A percentile compares a stretch with the other conserved stretches of the same genome.
Conservation (phyloP, 2,329 filamentous ascomycete genomes). For the Fusarium compactum region DNA sequence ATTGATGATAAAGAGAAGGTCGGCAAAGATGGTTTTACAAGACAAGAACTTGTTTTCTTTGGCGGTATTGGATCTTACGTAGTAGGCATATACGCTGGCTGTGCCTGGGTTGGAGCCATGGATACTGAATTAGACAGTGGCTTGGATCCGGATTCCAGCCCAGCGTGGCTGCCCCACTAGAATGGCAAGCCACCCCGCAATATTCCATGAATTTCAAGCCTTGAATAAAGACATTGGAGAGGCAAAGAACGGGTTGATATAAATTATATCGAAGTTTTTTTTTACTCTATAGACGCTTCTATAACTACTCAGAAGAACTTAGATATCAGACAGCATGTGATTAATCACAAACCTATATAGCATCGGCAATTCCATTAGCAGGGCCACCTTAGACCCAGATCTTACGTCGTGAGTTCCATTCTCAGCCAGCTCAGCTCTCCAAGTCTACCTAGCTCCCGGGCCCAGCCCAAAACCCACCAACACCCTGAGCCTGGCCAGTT, state of each 20-base stretch:
- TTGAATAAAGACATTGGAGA: background rate
- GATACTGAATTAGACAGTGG: constrained; percentile 2
- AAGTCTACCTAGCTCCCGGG: constrained; percentile 17
- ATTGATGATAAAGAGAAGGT: background rate
- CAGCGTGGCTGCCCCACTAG: constrained; percentile 35
- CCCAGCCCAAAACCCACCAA: constrained; percentile 31
- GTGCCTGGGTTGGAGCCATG: background rate
- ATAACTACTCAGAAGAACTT: background rate
- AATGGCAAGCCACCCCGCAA: constrained; percentile 46
- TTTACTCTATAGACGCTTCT: background rate
- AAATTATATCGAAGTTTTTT: constrained; percentile 12
- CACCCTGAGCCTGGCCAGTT: constrained; percentile 22
- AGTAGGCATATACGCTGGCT: background rate
- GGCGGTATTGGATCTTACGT: constrained; percentile 4
- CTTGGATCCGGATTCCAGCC: constrained; percentile 14
- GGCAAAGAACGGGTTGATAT: constrained; percentile 14
- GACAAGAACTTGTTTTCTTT: constrained; percentile 25
- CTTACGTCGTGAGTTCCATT: constrained; percentile 36
- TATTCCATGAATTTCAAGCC: constrained; percentile 14
- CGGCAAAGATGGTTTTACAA: constrained; percentile 8
- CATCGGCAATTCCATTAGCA: background rate
- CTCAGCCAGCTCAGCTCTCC: constrained; percentile 27
- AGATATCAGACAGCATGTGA: background rate
- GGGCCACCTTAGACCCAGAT: background rate
- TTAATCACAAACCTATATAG: background rate